Conservation (phyloP, 352 stramenopile genomes). For the Phytophthora pistaciae region DNA sequence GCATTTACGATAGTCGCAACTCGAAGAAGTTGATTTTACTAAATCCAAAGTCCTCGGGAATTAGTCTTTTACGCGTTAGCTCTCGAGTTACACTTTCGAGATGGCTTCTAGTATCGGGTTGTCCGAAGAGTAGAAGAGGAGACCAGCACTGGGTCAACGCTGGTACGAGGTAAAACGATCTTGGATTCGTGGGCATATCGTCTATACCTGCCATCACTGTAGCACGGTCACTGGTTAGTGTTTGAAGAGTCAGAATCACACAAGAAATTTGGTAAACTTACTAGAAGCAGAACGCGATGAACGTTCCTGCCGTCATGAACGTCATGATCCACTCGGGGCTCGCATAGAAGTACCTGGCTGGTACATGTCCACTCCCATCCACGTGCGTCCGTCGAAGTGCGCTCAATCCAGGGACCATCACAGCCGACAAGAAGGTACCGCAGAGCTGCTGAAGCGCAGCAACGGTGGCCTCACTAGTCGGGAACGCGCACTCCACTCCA, state of each 20-base stretch:
- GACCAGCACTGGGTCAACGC: background rate
- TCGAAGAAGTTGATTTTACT: no score
- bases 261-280: constrained; percentile 32
- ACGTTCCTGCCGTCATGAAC: constrained; percentile 46
- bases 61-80: no score
- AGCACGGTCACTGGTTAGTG: background rate
- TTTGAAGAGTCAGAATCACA: background rate
- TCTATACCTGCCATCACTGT: constrained; percentile 66
- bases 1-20: no score
- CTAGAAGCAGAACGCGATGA: constrained; percentile 64
- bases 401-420: constrained; percentile 60
- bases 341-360: constrained; percentile 50
- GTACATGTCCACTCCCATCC: constrained; percentile 40
- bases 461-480: constrained; percentile 76
- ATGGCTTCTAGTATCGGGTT: background rate
- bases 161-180: constrained; percentile 3
- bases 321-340: constrained; percentile 67
- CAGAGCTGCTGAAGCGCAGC: constrained; percentile 81
- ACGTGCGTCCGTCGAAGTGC: constrained; percentile 45
- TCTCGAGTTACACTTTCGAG: background rate
- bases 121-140: background rate
- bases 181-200: constrained; percentile 48
- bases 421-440: constrained; percentile 71
- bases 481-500: constrained; percentile 74
- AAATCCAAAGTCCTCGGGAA: no score